Evolutionary conservation across 2,329 filamentous ascomycete genomes (phyloP).

Genomic region (Orbilia brochopaga): DNA sequence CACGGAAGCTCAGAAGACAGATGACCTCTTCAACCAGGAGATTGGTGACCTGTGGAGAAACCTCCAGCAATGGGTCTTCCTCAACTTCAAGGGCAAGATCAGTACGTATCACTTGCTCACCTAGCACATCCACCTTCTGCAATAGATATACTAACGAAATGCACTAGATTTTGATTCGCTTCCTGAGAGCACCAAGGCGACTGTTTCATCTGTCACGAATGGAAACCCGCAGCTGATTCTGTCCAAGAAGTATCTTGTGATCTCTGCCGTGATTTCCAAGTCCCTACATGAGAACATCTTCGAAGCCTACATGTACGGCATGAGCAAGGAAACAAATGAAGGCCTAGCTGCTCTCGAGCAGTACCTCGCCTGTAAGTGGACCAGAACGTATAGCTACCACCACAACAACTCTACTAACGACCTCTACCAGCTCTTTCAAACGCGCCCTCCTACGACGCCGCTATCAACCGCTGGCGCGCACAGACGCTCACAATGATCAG

Average conservation of each 20-base stretch:
- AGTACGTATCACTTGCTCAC: slow-evolving; percentile 19
- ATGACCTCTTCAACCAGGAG: slow-evolving; percentile 48
- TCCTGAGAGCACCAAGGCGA: slow-evolving; percentile 28
- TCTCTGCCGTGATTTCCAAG: slow-evolving; percentile 35
- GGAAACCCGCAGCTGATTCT: slow-evolving; percentile 41
- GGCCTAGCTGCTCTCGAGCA: slow-evolving; percentile 39
- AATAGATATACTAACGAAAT: slow-evolving; percentile 1
- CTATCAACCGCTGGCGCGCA: slow-evolving; percentile 49
- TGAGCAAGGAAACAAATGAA: slow-evolving; percentile 47
- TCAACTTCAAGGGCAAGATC: slow-evolving; percentile 49
- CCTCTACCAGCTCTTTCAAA: slow-evolving; percentile 32
- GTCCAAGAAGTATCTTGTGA: slow-evolving; percentile 31
- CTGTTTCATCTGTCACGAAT: slow-evolving; percentile 31
- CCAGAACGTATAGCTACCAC: background rate
- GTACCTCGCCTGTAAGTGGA: slow-evolving; percentile 47
- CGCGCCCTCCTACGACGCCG: slow-evolving; percentile 39
- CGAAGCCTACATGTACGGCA: slow-evolving; percentile 46
- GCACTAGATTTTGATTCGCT: slow-evolving; percentile 36
- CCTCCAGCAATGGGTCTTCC: slow-evolving; percentile 47
- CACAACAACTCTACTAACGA: background rate
- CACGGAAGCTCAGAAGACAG: slow-evolving; percentile 48
- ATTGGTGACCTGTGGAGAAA: slow-evolving; percentile 45
- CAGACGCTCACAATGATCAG: slow-evolving; percentile 49
- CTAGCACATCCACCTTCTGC: background rate
- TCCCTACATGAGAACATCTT: slow-evolving; percentile 34